phyloP scores from a whole-genome alignment of 202 grass and related monocot genomes.

The Schoenoplectus triqueter region DNA sequence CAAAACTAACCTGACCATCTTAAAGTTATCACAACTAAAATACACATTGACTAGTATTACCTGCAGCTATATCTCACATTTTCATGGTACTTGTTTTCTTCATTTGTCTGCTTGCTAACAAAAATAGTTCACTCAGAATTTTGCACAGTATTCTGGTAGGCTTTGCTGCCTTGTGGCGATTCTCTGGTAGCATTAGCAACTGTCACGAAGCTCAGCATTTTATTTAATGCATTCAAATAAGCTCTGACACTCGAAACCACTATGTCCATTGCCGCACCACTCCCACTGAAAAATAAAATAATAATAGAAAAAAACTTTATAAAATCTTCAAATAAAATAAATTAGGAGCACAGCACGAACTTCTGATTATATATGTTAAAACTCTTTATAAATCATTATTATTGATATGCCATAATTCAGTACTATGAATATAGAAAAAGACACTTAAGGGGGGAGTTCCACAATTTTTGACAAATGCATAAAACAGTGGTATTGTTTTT shows the following conservation, averaged over 20 bases:
- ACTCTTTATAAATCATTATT: too few relatives aligned
- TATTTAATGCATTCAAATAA: constrained; percentile 85
- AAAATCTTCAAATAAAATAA: background rate
- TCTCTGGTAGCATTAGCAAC: constrained; percentile 50
- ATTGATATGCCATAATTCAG: too few relatives aligned
- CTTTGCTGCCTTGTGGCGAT: constrained; percentile 25
- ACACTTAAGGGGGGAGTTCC: too few relatives aligned
- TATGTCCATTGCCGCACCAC: constrained; percentile 60
- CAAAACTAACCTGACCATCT: background rate
- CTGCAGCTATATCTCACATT: background rate
- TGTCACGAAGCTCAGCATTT: constrained; percentile 66
- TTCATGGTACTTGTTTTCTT: background rate
- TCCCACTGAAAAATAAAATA: constrained; percentile 64
- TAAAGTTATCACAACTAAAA: constrained; percentile 14
- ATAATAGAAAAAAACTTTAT: background rate
- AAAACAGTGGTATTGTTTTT: too few relatives aligned
- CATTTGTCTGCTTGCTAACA: background rate
- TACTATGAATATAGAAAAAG: too few relatives aligned
- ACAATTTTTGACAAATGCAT: too few relatives aligned
- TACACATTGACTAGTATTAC: background rate
- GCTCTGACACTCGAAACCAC: constrained; percentile 94
- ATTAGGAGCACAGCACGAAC: too few relatives aligned
- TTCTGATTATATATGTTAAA: too few relatives aligned
- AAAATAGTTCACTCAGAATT: background rate
- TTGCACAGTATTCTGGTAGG: constrained; percentile 47